Evolutionary conservation across 148 eudicot genomes (phyloP), one percentile per base, ranked within the genome.

Genomic region (Spergularia marina): DNA sequence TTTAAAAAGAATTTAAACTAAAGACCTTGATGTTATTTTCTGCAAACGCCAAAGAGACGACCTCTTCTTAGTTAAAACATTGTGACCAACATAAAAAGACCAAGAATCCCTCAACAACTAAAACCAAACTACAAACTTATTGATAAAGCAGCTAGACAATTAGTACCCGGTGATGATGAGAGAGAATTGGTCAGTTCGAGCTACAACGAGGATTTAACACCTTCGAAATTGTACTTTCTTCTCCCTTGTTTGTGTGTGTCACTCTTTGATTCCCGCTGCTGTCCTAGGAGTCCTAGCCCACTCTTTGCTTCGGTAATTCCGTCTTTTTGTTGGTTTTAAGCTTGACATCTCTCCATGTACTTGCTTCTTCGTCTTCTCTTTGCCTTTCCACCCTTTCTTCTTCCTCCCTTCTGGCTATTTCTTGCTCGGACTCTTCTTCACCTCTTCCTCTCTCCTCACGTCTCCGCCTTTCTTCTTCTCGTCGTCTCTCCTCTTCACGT

Each of bases 331-430:
- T 60, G 13, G 0, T 25, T n/a, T 14, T 78, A 18, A 75, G 17
- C 17, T 65, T 56, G 10, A 54, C 0, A 6, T 4, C 18, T 78
- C 36, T n/a, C 77, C 68, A 54, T 49, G 39, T 41, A 58, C 68
- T 66, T 57, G 47, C 68, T 47, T 69, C 68, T 49, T 77, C 80
- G 6, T 68, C 70, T 75, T 80, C 78, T 53, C 63, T 74, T 78
- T 75, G 68, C 67, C 73, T 60, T 53, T 65, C 47, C 34, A 65
- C 75, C 60, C 75, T 73, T 52, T 75, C 65, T 56, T 71, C 79
- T 15, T 78, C 78, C 65, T 69, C 82, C 41, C 70, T 75, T 74
- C 66, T 53, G 8, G 76, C 74, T n/a, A 59, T 65, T 49, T 80
- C 83, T 71, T 70, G 66, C 75, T 80, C 76, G 1, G 78, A 71